phyloP scores from a whole-genome alignment of 2,329 filamentous ascomycete species.

The Cercospora zeae-maydis region DNA sequence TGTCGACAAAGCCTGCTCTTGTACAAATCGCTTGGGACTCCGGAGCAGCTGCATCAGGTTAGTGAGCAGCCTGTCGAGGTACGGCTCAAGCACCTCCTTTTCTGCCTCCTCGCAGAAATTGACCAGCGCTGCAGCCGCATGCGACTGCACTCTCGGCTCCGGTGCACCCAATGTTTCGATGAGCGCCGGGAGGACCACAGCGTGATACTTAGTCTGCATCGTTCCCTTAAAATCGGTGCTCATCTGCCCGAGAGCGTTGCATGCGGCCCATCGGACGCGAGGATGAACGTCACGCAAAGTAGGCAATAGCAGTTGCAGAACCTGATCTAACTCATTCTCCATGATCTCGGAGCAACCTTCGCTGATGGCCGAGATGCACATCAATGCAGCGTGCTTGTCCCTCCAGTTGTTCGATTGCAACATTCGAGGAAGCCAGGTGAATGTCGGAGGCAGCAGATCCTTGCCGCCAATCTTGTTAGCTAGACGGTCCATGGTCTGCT shows the following conservation, averaged over 20 bases:
- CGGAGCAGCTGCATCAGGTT: constrained; percentile 84
- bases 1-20: constrained; percentile 94
- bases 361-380: constrained; percentile 98
- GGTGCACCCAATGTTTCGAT: constrained; percentile 87
- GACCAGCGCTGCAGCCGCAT: constrained; percentile 93
- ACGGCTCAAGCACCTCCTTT: constrained; percentile 84
- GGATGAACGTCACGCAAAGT: constrained; percentile 86
- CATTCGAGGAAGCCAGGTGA: constrained; percentile 96
- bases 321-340: constrained; percentile 89
- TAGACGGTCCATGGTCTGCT: constrained; percentile 96
- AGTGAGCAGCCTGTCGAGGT: constrained; percentile 80
- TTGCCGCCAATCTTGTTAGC: constrained; percentile 96
- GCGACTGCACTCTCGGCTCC: constrained; percentile 91
- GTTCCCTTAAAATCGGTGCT: constrained; percentile 97
- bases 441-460: constrained; percentile 87
- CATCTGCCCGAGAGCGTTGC: constrained; percentile 99
- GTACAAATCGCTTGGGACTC: constrained; percentile 91
- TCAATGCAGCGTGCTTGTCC: constrained; percentile 91
- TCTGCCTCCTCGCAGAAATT: constrained; percentile 99
- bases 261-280: constrained; percentile 93
- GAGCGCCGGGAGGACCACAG: constrained; percentile 80
- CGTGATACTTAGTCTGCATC: constrained; percentile 95
- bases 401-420: constrained; percentile 93
- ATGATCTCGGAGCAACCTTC: constrained; percentile 95
- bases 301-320: constrained; percentile 90